phyloP scores from a whole-genome alignment of 371 early-diverging fungal genomes.

The Mortierella sp. region DNA sequence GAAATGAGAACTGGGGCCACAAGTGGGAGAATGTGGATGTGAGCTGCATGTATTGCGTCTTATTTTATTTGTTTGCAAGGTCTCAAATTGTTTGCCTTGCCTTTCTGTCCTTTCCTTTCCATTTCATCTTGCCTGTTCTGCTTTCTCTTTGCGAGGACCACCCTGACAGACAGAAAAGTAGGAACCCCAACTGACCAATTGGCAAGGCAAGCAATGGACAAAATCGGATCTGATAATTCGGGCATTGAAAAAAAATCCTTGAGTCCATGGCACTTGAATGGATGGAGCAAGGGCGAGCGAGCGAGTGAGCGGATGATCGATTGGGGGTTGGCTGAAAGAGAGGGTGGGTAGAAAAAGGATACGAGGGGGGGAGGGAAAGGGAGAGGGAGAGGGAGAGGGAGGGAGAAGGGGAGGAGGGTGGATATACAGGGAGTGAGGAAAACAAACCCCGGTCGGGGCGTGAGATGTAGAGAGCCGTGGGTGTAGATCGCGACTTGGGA shows the following conservation, averaged over 20 bases:
- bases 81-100: neutral
- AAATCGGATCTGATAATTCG: constrained; percentile 51
- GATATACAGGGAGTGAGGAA: neutral
- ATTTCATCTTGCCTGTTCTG: neutral
- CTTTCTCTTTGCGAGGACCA: neutral
- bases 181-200: neutral
- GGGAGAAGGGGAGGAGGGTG: neutral
- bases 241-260: neutral
- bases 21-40: neutral
- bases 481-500: neutral
- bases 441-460: constrained; percentile 1
- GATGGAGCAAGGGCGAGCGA: neutral
- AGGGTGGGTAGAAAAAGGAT: neutral
- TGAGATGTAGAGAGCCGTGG: neutral
- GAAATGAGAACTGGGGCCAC: neutral
- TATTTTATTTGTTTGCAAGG: neutral
- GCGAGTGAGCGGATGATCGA: neutral
- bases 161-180: too few species aligned
- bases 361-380: neutral
- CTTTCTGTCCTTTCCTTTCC: neutral
- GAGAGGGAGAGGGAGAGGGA: neutral
- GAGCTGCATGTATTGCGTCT: constrained; percentile 9
- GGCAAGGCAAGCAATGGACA: constrained; percentile 13
- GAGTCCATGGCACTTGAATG: neutral
- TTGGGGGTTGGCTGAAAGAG: neutral